Conservation (phyloP, 78 protist genomes). For the Creolimax fragrantissima region DNA sequence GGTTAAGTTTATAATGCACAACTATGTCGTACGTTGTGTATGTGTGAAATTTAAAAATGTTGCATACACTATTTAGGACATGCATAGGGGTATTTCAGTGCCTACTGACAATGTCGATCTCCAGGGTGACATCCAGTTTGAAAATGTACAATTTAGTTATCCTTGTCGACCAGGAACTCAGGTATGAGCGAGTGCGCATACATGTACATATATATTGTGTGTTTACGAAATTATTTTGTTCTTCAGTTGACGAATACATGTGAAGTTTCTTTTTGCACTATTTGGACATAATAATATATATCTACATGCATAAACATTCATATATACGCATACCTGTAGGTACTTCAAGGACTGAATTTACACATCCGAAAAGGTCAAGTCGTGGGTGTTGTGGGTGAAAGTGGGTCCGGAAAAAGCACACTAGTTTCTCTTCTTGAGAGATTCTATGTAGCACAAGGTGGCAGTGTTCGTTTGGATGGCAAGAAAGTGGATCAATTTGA, state of each 20-base stretch:
- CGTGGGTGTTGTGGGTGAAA: constrained; percentile 34
- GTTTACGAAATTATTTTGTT: too few relatives aligned
- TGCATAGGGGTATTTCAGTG: too few relatives aligned
- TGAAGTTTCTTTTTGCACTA: too few relatives aligned
- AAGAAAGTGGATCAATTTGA: neutral
- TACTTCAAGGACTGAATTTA: neutral
- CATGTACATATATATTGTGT: too few relatives aligned
- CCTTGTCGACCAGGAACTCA: neutral
- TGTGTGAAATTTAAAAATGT: too few relatives aligned
- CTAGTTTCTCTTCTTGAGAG: constrained; percentile 50
- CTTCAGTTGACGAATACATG: too few relatives aligned
- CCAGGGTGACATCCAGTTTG: neutral
- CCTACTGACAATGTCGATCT: too few relatives aligned
- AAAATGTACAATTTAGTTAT: neutral
- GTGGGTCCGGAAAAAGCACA: constrained; percentile 57
- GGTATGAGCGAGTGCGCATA: neutral
- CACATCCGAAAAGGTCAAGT: neutral
- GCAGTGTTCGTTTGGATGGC: neutral
- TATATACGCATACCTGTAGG: constrained; percentile 25
- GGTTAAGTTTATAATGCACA: too few relatives aligned
- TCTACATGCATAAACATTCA: too few relatives aligned
- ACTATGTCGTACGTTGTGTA: too few relatives aligned
- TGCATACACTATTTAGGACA: too few relatives aligned
- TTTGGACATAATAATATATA: too few relatives aligned
- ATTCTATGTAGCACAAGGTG: constrained; percentile 51